phyloP scores from a whole-genome alignment of 495 filamentous ascomycete species.

The Cercophora scortea region DNA sequence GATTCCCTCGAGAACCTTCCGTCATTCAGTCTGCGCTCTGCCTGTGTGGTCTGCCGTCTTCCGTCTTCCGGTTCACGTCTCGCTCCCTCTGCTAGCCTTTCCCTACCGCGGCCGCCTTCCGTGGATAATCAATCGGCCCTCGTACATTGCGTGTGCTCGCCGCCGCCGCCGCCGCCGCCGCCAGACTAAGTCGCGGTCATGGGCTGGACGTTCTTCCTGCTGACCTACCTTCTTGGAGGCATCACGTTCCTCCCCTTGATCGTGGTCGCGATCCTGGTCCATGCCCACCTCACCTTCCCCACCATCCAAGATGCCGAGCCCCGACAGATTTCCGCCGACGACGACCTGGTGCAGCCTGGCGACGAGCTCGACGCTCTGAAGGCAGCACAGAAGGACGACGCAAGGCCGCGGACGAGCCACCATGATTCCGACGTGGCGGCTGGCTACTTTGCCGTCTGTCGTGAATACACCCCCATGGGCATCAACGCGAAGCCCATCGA shows the following conservation, averaged over 20 bases:
- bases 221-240: slow-evolving; percentile 81
- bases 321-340: slow-evolving; percentile 14
- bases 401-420: slow-evolving; percentile 32
- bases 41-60: not conserved
- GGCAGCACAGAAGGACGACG: slow-evolving; percentile 34
- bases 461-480: slow-evolving; percentile 84
- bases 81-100: not conserved
- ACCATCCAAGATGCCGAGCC: slow-evolving; percentile 28
- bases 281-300: slow-evolving; percentile 64
- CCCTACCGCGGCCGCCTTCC: not conserved
- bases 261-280: slow-evolving; percentile 52
- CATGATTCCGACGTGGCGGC: slow-evolving; percentile 79
- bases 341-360: slow-evolving; percentile 39
- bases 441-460: slow-evolving; percentile 89
- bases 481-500: slow-evolving; percentile 91
- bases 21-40: not conserved
- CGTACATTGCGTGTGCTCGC: not conserved
- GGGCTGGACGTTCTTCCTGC: slow-evolving; percentile 58
- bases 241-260: slow-evolving; percentile 81
- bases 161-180: not conserved
- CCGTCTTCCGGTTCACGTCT: not conserved
- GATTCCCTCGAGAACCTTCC: not conserved
- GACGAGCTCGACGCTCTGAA: slow-evolving; percentile 41
- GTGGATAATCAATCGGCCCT: not conserved
- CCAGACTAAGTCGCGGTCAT: slow-evolving; percentile 42